Evolutionary conservation across 208 protist genomes (phyloP).

Genomic region (Leishmania turanica): DNA sequence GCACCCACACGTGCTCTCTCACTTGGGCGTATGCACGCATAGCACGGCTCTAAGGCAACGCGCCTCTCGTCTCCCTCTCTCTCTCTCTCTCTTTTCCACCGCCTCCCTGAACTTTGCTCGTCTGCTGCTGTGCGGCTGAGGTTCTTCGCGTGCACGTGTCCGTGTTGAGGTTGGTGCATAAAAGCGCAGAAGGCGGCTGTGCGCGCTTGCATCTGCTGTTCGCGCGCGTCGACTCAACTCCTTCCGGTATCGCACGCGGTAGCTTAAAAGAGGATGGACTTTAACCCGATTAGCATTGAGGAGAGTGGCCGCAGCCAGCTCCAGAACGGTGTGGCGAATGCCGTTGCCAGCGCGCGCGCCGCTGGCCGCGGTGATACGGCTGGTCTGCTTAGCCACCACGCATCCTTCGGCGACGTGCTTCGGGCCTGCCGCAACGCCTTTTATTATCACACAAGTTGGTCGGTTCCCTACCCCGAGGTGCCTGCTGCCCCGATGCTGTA

Average conservation of each 20-base stretch:
- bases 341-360: background rate
- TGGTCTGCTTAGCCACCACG: slow-evolving; percentile 15
- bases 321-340: slow-evolving; percentile 12
- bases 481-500: slow-evolving; percentile 68
- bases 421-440: slow-evolving; percentile 64
- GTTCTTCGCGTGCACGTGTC: background rate
- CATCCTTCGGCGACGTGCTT: slow-evolving; percentile 42
- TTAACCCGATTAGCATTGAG: slow-evolving; percentile 76
- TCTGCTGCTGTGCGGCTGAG: background rate
- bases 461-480: slow-evolving; percentile 56
- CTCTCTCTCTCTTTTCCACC: background rate
- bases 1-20: slow-evolving; percentile 1
- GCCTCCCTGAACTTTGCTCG: background rate
- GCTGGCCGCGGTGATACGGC: slow-evolving; percentile 11
- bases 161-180: background rate
- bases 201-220: background rate
- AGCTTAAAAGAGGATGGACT: slow-evolving; percentile 39
- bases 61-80: background rate
- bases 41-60: background rate
- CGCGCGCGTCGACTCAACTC: background rate
- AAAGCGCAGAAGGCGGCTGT: background rate
- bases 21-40: background rate
- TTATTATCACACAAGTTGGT: slow-evolving; percentile 74
- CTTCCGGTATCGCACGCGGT: background rate
- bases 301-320: slow-evolving; percentile 34